Evolutionary conservation across 164 flowering plant genomes (phyloP).

Genomic region (Aristolochia fimbriata): DNA sequence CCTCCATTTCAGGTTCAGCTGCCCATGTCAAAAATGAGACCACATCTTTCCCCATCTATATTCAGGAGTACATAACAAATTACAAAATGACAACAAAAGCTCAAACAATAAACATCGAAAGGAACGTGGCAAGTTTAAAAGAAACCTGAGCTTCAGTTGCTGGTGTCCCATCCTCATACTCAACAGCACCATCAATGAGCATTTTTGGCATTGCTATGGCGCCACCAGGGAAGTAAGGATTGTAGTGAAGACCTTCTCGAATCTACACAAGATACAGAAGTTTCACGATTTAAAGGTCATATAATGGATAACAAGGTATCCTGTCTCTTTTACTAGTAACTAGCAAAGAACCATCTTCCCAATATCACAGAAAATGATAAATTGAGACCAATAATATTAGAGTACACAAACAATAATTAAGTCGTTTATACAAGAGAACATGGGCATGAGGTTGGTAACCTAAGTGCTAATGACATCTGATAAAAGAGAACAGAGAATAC

Average conservation of each 20-base stretch:
- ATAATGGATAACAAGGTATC: too few relatives aligned
- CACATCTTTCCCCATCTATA: constrained; percentile 54
- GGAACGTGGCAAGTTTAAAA: neutral
- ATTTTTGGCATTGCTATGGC: constrained; percentile 62
- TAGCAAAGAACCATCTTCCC: too few relatives aligned
- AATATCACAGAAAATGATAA: too few relatives aligned
- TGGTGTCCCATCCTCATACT: constrained; percentile 51
- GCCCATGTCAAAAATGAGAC: constrained; percentile 50
- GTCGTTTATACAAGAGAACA: too few relatives aligned
- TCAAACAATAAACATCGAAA: neutral
- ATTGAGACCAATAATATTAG: too few relatives aligned
- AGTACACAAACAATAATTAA: too few relatives aligned
- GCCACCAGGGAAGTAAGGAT: constrained; percentile 59
- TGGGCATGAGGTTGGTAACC: too few relatives aligned
- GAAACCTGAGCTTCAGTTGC: constrained; percentile 55
- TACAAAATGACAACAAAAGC: neutral
- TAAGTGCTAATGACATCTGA: too few relatives aligned
- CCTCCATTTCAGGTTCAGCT: constrained; percentile 65
- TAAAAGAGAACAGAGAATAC: too few relatives aligned
- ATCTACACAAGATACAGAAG: constrained; percentile 16
- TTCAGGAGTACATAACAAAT: neutral
- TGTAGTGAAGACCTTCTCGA: constrained; percentile 49
- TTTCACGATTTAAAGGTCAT: neutral
- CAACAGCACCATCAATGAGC: constrained; percentile 50
- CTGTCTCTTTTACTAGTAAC: too few relatives aligned